Percentiles rank a stretch among this genome's conserved stretches.
phyloP scores from a whole-genome alignment of 225 moss, liverwort and hornwort species.

The Rhytidiadelphus loreus region DNA sequence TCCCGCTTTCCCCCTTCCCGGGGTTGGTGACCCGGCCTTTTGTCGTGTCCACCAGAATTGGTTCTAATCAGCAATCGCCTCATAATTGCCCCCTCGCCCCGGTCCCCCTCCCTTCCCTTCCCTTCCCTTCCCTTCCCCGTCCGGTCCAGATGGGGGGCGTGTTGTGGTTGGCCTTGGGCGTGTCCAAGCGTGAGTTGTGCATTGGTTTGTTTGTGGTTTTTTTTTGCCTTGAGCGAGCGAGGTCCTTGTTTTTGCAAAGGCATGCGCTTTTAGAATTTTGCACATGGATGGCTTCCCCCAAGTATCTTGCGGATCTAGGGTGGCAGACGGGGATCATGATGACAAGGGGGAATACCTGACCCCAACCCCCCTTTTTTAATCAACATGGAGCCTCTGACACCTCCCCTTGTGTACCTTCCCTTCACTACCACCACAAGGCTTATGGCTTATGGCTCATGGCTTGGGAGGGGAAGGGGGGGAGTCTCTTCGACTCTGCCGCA shows the following conservation, averaged over 20 bases:
- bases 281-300: constrained; percentile 25
- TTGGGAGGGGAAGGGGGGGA: too few relatives aligned
- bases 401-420: background rate
- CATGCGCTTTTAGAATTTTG: constrained; percentile 24
- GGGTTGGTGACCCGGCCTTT: background rate
- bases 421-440: background rate
- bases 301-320: constrained; percentile 34
- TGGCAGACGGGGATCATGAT: constrained; percentile 18
- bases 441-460: background rate
- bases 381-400: constrained; percentile 22
- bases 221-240: background rate
- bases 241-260: constrained; percentile 4
- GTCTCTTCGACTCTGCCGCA: background rate
- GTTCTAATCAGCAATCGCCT: background rate
- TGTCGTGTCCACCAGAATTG: background rate
- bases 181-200: background rate
- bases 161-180: background rate
- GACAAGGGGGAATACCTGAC: constrained; percentile 6
- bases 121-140: too few relatives aligned
- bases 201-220: background rate
- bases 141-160: background rate
- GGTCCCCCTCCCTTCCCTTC: too few relatives aligned
- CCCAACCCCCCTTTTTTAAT: background rate
- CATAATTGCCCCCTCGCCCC: background rate
- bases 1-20: background rate